A percentile compares a stretch with the other conserved stretches of the same genome.
Evolutionary conservation across 1,284 basidiomycete species (phyloP).

Genomic region (Hemileia vastatrix): DNA sequence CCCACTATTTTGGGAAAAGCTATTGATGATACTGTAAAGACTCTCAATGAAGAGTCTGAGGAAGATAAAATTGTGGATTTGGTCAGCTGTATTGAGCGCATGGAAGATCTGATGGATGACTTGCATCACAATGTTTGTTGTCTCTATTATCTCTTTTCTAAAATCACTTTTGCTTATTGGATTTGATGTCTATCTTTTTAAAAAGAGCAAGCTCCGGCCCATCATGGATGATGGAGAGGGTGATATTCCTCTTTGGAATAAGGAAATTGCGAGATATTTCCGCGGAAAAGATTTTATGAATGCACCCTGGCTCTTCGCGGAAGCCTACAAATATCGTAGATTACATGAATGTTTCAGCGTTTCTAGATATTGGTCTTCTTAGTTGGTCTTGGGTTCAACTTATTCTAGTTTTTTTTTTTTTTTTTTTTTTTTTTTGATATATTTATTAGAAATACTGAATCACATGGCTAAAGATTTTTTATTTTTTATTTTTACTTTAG

Average conservation of each 20-base stretch:
- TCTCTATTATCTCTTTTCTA: conserved; percentile 12
- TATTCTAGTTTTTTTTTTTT: neutral
- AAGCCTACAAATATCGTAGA: conserved; percentile 83
- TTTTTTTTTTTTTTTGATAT: conserved; percentile 26
- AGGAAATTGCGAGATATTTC: conserved; percentile 84
- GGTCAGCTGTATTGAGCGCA: conserved; percentile 63
- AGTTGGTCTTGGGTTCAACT: conserved; percentile 38
- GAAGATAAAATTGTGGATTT: conserved; percentile 83
- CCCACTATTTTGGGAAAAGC: conserved; percentile 94
- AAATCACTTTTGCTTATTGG: neutral
- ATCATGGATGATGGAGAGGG: conserved; percentile 88
- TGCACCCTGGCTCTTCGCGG: conserved; percentile 81
- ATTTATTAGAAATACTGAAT: conserved; percentile 50
- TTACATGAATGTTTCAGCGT: conserved; percentile 91
- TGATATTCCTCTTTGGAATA: conserved; percentile 94
- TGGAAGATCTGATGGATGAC: conserved; percentile 46
- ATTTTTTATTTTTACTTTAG: neutral
- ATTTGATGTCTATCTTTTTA: conserved; percentile 55
- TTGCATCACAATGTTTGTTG: conserved; percentile 42
- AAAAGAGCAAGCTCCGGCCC: conserved; percentile 67
- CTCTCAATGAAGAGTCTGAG: conserved; percentile 71
- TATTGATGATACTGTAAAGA: conserved; percentile 81
- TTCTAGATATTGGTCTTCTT: conserved; percentile 74
- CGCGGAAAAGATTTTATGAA: conserved; percentile 96
- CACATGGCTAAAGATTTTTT: too few species aligned